These are phyloP conservation scores for Neolentinus lepideus DNA, from an alignment of 1,284 basidiomycete genomes.

Conservation along the genomic window DNA sequence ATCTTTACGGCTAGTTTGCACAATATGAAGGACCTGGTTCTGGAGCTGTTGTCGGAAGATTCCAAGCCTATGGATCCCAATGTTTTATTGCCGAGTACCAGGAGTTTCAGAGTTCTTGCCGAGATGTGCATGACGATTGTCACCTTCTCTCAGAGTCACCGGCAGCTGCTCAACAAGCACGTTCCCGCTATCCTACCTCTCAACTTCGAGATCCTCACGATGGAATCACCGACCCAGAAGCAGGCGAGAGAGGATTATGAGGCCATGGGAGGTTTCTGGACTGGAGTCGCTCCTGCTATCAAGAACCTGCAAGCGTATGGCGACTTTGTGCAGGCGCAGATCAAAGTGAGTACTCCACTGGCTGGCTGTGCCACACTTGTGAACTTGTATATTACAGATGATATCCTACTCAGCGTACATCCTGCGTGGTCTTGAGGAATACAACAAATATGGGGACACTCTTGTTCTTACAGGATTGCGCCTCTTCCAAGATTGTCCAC, in stretches of 20 bases:
- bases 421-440: constrained; percentile 69
- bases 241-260: constrained; percentile 77
- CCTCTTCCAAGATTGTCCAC: constrained; percentile 90
- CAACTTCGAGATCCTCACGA: constrained; percentile 67
- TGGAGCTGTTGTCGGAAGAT: constrained; percentile 68
- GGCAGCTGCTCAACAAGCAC: constrained; percentile 58
- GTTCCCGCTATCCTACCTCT: constrained; percentile 73
- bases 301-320: constrained; percentile 77
- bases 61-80: constrained; percentile 51
- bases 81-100: constrained; percentile 58
- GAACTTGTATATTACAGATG: constrained; percentile 42
- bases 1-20: constrained; percentile 73
- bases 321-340: constrained; percentile 90
- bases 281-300: constrained; percentile 77
- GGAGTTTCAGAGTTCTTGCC: constrained; percentile 92
- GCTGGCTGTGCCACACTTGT: neutral
- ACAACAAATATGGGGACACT: constrained; percentile 75
- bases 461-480: constrained; percentile 81
- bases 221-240: constrained; percentile 87
- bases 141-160: constrained; percentile 82
- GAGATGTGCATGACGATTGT: constrained; percentile 95
- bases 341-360: constrained; percentile 57
- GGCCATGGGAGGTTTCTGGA: constrained; percentile 76
- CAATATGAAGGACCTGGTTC: constrained; percentile 72
- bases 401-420: constrained; percentile 94